Evolutionary conservation across 2,329 filamentous ascomycete genomes (phyloP), one percentile per base, ranked within the genome.

Genomic region (Graphiopsis chlorocephala): DNA sequence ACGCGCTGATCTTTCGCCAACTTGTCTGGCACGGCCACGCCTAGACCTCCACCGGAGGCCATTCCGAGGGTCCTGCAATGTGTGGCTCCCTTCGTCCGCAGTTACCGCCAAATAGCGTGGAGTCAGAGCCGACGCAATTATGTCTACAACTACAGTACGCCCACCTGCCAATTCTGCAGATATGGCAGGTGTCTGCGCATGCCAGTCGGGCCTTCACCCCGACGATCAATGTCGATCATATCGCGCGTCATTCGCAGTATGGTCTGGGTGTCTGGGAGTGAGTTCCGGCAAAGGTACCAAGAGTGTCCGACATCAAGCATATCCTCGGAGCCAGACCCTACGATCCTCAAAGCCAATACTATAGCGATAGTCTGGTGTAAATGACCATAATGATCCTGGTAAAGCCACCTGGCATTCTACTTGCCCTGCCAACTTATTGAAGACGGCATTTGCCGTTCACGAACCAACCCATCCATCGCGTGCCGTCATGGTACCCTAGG

Each of bases 1-100:
- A 53, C 31, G 48, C 60, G 60, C 48, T 23, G 60, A 62, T 62
- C 48, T 28, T 45, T 62, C 59, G 47, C 45, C 56, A 48, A 53
- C 28, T 20, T 5, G 17, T 17, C 28, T 45, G 52, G 12, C 55
- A 55, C 20, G 55, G 42, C 38, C 57, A 23, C 28, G 58, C 28
- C 58, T 61, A 38, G 58, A 47, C 58, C 28, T 17, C 23, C 14
- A 53, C 12, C 38, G 14, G 57, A 52, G 23, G 23, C 11, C 23
- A 28, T 28, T 52, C 26, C 48, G 48, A 28, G 48, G 0, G 26
- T 28, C 48, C 48, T 52, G 48, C 50, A 53, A 31, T 20, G n/a
- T n/a, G n/a, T n/a, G 50, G 28, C 29, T 53, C 50, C 50, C 29
- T 53, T 53, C 50, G 26, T 29, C 50, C 50, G 38, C 38, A 45